Evolutionary conservation across 805 yeast species (phyloP), one percentile per base, ranked within the genome.

Genomic region (Kluyveromyces nonfermentans): DNA sequence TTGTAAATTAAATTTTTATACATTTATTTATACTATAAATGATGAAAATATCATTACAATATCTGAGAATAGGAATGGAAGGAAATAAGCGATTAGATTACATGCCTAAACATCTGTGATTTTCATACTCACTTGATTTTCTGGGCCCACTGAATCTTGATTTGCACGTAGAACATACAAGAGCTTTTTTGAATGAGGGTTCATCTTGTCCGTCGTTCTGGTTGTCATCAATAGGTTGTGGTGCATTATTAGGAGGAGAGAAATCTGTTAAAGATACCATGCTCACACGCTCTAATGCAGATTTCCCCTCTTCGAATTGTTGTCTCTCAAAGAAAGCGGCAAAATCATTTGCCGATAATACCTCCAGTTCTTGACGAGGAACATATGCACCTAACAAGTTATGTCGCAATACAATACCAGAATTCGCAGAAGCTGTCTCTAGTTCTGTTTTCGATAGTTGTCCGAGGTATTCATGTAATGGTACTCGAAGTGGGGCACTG

Each of bases 331-430:
- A 62, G 41, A 55, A 57, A 17, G 57, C 59, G 5, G 64, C 62
- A 50, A 62, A 62, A 42, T 62, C 64, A 28, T 55, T 51, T 41
- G 64, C 55, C 0, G 64, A 59, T 6, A 62, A 45, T 1, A 62
- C 50, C 37, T 62, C 66, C 35, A 62, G 35, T 43, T 60, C 63
- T 20, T 51, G 48, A 38, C 48, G 50, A 17, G 66, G 66, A 8
- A 62, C 64, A 40, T 58, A 60, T 7, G 62, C 62, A 19, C 66
- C 66, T 10, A 62, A 47, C 32, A 62, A 38, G 12, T 59, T 54
- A 40, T 62, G 66, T 10, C 54, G 46, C n/a, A 59, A 41, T 33
- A 60, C 61, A 39, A 55, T 54, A n/a, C 50, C 50, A 7, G 58
- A 54, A 15, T 47, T 47, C 12, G 37, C 20, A 3, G 54, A 38